Percentiles rank a stretch among this genome's conserved stretches.
Evolutionary conservation across 2,329 filamentous ascomycete species (phyloP).

Genomic region (Diaporthe aspalathi): DNA sequence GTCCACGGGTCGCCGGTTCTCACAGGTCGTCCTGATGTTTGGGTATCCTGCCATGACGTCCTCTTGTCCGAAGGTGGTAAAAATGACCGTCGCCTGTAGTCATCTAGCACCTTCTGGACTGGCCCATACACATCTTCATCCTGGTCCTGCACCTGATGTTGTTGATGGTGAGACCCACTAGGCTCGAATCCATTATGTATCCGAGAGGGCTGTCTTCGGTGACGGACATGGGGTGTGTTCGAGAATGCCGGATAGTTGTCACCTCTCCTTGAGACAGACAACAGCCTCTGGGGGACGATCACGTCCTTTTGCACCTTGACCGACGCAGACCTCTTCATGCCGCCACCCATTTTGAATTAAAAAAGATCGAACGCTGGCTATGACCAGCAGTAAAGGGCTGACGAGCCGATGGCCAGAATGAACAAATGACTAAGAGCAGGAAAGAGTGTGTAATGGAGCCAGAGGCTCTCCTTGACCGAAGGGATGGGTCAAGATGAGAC

Average conservation of each 20-base stretch:
- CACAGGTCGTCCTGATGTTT: neutral
- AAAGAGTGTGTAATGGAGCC: conserved; percentile 17
- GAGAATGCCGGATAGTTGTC: neutral
- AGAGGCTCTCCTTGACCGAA: conserved; percentile 16
- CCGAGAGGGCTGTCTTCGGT: conserved; percentile 22
- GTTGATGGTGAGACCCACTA: conserved; percentile 20
- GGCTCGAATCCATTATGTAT: conserved; percentile 14
- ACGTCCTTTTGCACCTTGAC: conserved; percentile 32
- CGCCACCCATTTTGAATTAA: conserved; percentile 21
- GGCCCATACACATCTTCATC: conserved; percentile 9
- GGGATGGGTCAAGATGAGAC: conserved; percentile 22
- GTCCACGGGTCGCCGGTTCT: conserved; percentile 16
- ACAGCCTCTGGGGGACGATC: conserved; percentile 23
- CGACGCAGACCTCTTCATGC: conserved; percentile 29
- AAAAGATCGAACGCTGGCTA: neutral
- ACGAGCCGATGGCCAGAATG: neutral
- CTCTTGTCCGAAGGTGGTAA: conserved; percentile 1
- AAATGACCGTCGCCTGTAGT: conserved; percentile 27
- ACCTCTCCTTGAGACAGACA: conserved; percentile 27
- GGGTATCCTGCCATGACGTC: conserved; percentile 12
- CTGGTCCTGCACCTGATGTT: neutral
- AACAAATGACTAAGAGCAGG: neutral
- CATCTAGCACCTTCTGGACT: conserved; percentile 8
- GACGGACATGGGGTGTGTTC: conserved; percentile 13
- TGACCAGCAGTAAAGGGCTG: conserved; percentile 1